These are phyloP conservation scores for Entamoeba moshkovskii DNA, from an alignment of 208 protist species.

Conservation along the genomic window DNA sequence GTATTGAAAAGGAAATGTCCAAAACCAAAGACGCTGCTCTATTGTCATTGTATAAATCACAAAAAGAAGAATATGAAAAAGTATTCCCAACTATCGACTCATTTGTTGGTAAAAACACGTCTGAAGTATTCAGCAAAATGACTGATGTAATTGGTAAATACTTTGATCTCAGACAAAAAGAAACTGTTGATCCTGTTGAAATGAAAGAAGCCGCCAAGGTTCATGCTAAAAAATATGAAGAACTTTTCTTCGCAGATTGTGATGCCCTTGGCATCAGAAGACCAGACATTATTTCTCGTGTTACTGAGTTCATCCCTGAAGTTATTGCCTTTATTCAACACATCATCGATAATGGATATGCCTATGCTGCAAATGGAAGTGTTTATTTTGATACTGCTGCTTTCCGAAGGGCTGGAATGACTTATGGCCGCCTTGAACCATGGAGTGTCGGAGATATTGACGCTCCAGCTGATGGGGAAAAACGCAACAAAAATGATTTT, in stretches of 20 bases:
- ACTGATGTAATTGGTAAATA: slow-evolving; percentile 6
- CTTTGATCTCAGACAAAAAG: neutral
- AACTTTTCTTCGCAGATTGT: slow-evolving; percentile 17
- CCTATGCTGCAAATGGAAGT: slow-evolving; percentile 65
- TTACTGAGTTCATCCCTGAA: slow-evolving; percentile 86
- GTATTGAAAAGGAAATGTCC: slow-evolving; percentile 14
- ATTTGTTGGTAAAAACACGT: neutral
- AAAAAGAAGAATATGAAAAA: slow-evolving; percentile 31
- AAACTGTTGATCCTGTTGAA: neutral
- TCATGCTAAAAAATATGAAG: slow-evolving; percentile 17
- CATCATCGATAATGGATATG: slow-evolving; percentile 81
- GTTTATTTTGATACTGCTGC: slow-evolving; percentile 83
- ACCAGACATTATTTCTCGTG: slow-evolving; percentile 61
- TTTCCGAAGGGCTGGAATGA: slow-evolving; percentile 46
- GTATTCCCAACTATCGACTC: slow-evolving; percentile 31
- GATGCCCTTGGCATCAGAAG: neutral
- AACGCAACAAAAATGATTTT: slow-evolving; percentile 65
- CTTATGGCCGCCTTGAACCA: slow-evolving; percentile 72
- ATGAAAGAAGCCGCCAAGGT: neutral
- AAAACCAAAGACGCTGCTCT: neutral
- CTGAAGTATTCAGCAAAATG: neutral
- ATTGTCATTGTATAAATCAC: neutral
- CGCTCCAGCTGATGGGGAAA: neutral
- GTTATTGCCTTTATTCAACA: slow-evolving; percentile 72
- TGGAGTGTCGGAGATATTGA: slow-evolving; percentile 38